Evolutionary conservation across 371 early-diverging fungal species (phyloP).

Genomic region (Paraphysoderma sedebokerense): DNA sequence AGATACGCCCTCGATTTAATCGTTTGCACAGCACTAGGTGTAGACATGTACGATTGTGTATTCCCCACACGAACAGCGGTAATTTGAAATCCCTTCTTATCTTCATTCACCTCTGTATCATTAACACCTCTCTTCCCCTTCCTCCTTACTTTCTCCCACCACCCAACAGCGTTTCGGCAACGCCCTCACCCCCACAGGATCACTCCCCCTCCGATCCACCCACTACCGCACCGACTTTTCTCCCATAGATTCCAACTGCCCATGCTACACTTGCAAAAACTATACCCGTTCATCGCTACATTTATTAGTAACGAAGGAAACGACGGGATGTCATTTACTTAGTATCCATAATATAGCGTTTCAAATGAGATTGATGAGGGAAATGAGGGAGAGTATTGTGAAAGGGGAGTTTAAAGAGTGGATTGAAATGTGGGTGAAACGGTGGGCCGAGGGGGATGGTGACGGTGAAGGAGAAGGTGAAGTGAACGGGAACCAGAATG

Average conservation of each 20-base stretch:
- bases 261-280: constrained; percentile 67
- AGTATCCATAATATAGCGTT: constrained; percentile 82
- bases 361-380: constrained; percentile 71
- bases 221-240: constrained; percentile 41
- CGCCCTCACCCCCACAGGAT: constrained; percentile 64
- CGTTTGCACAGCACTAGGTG: constrained; percentile 82
- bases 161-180: constrained; percentile 65
- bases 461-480: too few relatives aligned
- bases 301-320: constrained; percentile 39
- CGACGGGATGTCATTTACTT: constrained; percentile 80
- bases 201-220: constrained; percentile 44
- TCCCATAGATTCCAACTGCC: constrained; percentile 72
- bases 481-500: too few relatives aligned
- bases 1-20: constrained; percentile 75
- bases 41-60: constrained; percentile 96
- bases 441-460: too few relatives aligned
- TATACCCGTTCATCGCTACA: constrained; percentile 62
- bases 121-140: not conserved
- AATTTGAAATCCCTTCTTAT: constrained; percentile 8
- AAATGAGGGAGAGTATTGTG: constrained; percentile 58
- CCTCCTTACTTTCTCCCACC: not conserved
- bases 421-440: constrained; percentile 55
- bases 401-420: constrained; percentile 62
- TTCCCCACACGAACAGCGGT: constrained; percentile 91
- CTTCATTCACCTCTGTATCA: not conserved